Conservation (phyloP, 1,139 yeast genomes). For the Scheffersomyces stambukii region DNA sequence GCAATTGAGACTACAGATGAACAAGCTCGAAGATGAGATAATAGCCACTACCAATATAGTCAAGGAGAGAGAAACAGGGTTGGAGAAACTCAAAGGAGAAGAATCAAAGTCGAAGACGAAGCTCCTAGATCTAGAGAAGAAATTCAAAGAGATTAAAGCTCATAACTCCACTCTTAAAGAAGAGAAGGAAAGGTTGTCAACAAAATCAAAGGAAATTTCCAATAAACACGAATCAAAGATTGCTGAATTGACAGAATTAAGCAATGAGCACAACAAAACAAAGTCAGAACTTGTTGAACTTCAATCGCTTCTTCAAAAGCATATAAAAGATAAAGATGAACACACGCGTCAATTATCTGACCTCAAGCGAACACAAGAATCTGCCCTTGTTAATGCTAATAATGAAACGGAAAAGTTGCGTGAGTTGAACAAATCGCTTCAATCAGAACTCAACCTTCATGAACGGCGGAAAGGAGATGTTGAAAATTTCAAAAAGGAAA, state of each 20-base stretch:
- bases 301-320: constrained; percentile 2
- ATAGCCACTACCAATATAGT: constrained; percentile 22
- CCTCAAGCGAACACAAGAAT: constrained; percentile 17
- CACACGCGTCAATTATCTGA: constrained; percentile 12
- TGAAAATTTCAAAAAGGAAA: constrained; percentile 8
- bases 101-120: constrained; percentile 19
- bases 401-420: constrained; percentile 13
- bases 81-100: constrained; percentile 21
- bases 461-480: constrained; percentile 5
- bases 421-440: constrained; percentile 7
- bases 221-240: constrained; percentile 25
- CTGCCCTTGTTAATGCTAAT: constrained; percentile 2
- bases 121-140: constrained; percentile 15
- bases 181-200: constrained; percentile 15
- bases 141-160: constrained; percentile 13
- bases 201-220: constrained; percentile 11
- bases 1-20: constrained; percentile 42
- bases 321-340: constrained; percentile 12
- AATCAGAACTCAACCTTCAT: constrained; percentile 9
- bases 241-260: constrained; percentile 15
- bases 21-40: constrained; percentile 44
- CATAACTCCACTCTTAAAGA: constrained; percentile 13
- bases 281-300: constrained; percentile 6
- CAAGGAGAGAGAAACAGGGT: constrained; percentile 22
- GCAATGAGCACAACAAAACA: constrained; percentile 14